Conservation (phyloP, 139 green algal genomes). For the Coccomyxa sp. region DNA sequence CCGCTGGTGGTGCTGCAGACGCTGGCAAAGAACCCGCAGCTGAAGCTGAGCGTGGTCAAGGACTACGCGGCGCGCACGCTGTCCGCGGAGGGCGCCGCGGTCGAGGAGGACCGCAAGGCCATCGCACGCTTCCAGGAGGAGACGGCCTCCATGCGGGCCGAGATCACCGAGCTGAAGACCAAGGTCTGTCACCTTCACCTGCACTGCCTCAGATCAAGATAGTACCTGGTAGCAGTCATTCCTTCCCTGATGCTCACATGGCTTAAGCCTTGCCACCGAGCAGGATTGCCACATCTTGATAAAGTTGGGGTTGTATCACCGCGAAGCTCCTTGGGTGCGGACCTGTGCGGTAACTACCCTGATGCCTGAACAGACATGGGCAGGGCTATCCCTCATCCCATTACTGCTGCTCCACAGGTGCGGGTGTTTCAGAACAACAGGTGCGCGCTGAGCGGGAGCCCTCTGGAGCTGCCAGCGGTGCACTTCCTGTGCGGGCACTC, state of each 20-base stretch:
- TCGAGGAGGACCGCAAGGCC: constrained; percentile 33
- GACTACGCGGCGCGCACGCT: constrained; percentile 69
- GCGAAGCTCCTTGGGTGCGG: too few relatives aligned
- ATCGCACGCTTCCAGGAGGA: constrained; percentile 66
- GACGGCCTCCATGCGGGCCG: constrained; percentile 48
- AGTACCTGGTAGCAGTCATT: too few relatives aligned
- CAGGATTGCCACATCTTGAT: too few relatives aligned
- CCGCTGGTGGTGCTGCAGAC: constrained; percentile 88
- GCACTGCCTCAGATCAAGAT: too few relatives aligned
- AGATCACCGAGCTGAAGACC: constrained; percentile 61
- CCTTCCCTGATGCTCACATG: too few relatives aligned
- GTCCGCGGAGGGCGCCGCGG: constrained; percentile 33
- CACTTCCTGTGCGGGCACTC: constrained; percentile 96
- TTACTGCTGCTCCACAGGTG: too few relatives aligned
- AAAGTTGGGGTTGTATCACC: too few relatives aligned
- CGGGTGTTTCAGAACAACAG: constrained; percentile 83
- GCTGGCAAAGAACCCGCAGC: constrained; percentile 61
- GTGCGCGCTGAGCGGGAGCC: constrained; percentile 63
- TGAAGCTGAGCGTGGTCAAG: constrained; percentile 67
- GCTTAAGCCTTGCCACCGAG: too few relatives aligned
- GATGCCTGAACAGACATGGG: too few relatives aligned
- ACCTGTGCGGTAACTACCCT: too few relatives aligned
- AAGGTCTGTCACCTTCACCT: too few relatives aligned
- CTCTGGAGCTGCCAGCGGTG: constrained; percentile 89
- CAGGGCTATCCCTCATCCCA: too few relatives aligned